Evolutionary conservation across 2,329 filamentous ascomycete species (phyloP).

Genomic region (Akanthomyces lecanii): DNA sequence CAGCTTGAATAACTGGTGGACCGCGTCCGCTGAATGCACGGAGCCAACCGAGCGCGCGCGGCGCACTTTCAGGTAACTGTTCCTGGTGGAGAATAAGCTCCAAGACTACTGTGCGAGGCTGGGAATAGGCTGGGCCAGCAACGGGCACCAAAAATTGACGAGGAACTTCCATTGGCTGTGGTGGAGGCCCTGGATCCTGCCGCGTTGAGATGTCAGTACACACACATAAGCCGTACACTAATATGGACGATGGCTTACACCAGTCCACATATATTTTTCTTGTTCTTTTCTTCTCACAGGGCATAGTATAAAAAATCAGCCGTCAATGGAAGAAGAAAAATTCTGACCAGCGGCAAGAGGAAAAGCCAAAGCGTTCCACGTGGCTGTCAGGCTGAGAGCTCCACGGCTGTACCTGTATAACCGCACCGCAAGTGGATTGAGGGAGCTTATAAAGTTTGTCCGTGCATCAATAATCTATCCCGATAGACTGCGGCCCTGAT

Average conservation of each 20-base stretch:
- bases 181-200: too few species aligned
- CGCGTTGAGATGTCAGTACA: neutral
- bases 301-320: too few species aligned
- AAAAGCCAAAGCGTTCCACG: neutral
- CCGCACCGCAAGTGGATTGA: neutral
- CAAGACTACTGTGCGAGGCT: neutral
- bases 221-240: too few species aligned
- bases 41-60: conserved; percentile 7
- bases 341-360: neutral
- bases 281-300: too few species aligned
- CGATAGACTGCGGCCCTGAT: neutral
- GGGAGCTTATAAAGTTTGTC: neutral
- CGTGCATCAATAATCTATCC: neutral
- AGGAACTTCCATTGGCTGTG: neutral
- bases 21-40: neutral
- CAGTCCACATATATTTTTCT: too few species aligned
- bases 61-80: neutral
- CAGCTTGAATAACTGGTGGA: neutral
- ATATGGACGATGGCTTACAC: too few species aligned
- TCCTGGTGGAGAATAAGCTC: neutral
- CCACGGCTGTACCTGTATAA: neutral
- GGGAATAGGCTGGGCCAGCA: neutral
- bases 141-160: neutral
- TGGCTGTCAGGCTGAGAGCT: neutral
- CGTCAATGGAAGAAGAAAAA: too few species aligned